Base-by-base conservation (phyloP, 2,329 filamentous ascomycete genomes). In the Neocatenulostroma microsporum region DNA sequence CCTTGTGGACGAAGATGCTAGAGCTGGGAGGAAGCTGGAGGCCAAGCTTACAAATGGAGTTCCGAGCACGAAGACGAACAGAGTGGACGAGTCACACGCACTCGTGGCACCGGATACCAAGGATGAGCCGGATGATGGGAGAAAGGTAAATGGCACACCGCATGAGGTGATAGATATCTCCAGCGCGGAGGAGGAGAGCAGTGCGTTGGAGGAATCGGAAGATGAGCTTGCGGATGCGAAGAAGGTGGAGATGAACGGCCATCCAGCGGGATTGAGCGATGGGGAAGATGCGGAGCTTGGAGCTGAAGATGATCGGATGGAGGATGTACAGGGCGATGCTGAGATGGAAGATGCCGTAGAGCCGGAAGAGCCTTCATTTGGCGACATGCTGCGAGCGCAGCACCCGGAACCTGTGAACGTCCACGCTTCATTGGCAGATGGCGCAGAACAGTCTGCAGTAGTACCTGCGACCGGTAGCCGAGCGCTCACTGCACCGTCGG, bases 381-480 rank as follows among this genome's bases (percentile, higher is more conserved):
- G 87, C 51, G 89, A 96, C 57, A 76, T 93, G 30, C 70, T 94
- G 27, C 81, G 79, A 46, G 73, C 73, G 30, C 70, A 76, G 49
- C 77, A 79, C 39, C 73, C 78, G 40, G 79, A 83, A 46, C 74
- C 81, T 33, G 81, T 94, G 51, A 84, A 94, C 49, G 84, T 94
- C 5, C 64, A 78, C 28, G 70, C 76, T 30, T 67, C 79, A 4
- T 62, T 69, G 36, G 54, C 53, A 40, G 66, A 59, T 27, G 48
- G 57, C 33, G 62, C 64, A 36, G 64, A 62, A 47, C 67, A 63
- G 39, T 66, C 58, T 44, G 62, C 66, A 24, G 60, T 70, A 25
- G 44, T 52, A 1, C 62, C 67, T 31, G 56, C 65, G 13, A 58
- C 62, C 24, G 55, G 66, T 8, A 61, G 55, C 34, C 67, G 66